Conservation (phyloP, 1,139 yeast genomes). For the Meyerozyma sp. region DNA sequence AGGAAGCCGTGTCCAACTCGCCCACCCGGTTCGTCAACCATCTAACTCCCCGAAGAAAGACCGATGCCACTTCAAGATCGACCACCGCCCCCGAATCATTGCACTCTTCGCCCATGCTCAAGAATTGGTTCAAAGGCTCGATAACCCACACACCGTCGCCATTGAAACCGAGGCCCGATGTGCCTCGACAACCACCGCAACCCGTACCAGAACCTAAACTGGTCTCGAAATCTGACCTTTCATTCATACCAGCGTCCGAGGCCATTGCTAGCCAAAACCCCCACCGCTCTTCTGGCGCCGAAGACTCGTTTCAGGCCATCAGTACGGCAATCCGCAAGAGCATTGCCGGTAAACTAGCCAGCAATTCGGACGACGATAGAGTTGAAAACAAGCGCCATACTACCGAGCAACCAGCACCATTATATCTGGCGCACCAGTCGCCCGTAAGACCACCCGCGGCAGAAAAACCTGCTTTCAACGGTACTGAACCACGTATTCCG, state of each 20-base stretch:
- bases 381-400: not conserved
- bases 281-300: constrained; percentile 7
- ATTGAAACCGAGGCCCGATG: not conserved
- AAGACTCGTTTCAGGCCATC: constrained; percentile 28
- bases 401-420: not conserved
- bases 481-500: not conserved
- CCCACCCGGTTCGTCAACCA: not conserved
- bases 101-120: constrained; percentile 1
- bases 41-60: not conserved
- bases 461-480: not conserved
- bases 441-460: not conserved
- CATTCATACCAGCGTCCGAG: not conserved
- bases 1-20: not conserved
- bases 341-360: constrained; percentile 27
- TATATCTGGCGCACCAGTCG: not conserved
- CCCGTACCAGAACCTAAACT: not conserved
- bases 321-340: constrained; percentile 36
- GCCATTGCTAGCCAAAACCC: not conserved
- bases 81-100: not conserved
- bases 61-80: not conserved
- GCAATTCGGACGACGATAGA: not conserved
- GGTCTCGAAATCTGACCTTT: not conserved
- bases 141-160: not conserved
- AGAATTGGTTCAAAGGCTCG: not conserved
- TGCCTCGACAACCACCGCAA: not conserved